Percentiles rank a stretch among this genome's conserved stretches.
phyloP scores from a whole-genome alignment of 306 rosid species.

The Purshia tridentata region DNA sequence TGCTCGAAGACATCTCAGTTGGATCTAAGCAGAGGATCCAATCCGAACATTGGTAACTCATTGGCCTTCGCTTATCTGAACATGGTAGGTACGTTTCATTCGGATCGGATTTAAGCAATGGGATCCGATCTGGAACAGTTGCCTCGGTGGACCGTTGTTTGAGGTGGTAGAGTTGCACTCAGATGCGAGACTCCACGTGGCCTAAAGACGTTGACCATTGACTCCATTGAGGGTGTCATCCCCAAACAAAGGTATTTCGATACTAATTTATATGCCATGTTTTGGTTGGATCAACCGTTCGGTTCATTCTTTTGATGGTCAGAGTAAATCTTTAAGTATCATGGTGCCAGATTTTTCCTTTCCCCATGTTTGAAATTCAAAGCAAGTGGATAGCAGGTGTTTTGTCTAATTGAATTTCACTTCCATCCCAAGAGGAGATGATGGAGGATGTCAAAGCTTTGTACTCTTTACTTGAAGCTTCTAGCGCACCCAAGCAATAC shows the following conservation, averaged over 20 bases:
- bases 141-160: too few species aligned
- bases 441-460: constrained; percentile 50
- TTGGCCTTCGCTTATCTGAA: too few species aligned
- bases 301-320: background rate
- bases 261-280: background rate
- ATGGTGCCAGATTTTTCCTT: constrained; percentile 49
- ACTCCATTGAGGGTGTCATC: too few species aligned
- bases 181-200: too few species aligned
- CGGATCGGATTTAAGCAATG: too few species aligned
- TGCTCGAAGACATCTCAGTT: too few species aligned
- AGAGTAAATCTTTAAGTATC: background rate
- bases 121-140: too few species aligned
- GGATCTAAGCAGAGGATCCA: too few species aligned
- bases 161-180: too few species aligned
- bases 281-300: background rate
- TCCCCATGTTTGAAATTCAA: constrained; percentile 57
- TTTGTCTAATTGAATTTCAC: constrained; percentile 54
- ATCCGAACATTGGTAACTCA: too few species aligned
- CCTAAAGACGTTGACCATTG: too few species aligned
- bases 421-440: constrained; percentile 66
- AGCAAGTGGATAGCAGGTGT: constrained; percentile 76
- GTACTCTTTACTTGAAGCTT: constrained; percentile 43
- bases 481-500: constrained; percentile 41
- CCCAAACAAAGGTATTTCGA: constrained; percentile 46
- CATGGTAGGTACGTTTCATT: too few species aligned